These are phyloP conservation scores for Pugionium cornutum DNA, from an alignment of 345 rosid genomes.

Conservation along the genomic window DNA sequence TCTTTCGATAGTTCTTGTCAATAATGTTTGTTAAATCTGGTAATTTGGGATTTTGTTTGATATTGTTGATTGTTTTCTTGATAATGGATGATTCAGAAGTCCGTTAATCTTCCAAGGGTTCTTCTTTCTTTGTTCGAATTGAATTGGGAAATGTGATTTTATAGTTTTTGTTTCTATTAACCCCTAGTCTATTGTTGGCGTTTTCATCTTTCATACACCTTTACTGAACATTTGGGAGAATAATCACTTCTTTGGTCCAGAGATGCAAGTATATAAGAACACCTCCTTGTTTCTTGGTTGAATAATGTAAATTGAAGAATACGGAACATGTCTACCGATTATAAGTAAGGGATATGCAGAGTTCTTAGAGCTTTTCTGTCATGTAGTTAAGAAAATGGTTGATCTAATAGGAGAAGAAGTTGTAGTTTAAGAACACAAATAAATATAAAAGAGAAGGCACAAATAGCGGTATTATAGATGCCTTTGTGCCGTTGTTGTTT, in stretches of 20 bases:
- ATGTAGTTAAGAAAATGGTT: background rate
- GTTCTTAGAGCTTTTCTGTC: constrained; percentile 6
- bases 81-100: constrained; percentile 16
- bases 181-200: background rate
- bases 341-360: constrained; percentile 5
- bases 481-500: background rate
- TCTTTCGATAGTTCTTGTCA: background rate
- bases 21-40: background rate
- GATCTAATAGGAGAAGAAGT: background rate
- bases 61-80: constrained; percentile 9
- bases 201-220: background rate
- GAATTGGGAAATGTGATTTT: constrained; percentile 1
- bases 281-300: constrained; percentile 18
- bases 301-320: background rate
- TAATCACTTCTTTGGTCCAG: constrained; percentile 26
- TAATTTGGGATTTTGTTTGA: background rate
- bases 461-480: constrained; percentile 3
- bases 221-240: background rate
- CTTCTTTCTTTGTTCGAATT: constrained; percentile 5
- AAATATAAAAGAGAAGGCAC: background rate
- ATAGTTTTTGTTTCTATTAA: background rate
- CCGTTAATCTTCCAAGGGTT: constrained; percentile 4
- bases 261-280: background rate
- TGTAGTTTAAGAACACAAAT: background rate
- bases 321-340: background rate